Base-by-base conservation (phyloP, 139 green algal genomes). In the Monoraphidium neglectum region DNA sequence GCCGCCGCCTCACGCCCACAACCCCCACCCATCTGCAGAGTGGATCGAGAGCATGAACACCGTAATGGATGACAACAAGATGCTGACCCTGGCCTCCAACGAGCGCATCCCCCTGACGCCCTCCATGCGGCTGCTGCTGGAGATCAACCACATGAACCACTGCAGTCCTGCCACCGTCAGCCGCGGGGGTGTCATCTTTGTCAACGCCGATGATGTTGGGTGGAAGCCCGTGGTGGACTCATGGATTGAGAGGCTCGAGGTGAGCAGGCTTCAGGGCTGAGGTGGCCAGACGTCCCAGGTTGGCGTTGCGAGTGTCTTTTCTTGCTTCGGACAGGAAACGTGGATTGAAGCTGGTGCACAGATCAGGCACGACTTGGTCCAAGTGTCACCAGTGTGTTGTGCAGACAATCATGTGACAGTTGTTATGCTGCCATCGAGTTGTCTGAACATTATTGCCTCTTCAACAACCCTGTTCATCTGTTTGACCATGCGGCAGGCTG, bases 11-110 rank as follows among this genome's bases (percentile, higher is more conserved):
- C 43, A 21, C 43, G 8, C 43, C 43, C 43, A n/a, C n/a, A n/a
- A n/a, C n/a, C n/a, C n/a, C n/a, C n/a, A n/a, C n/a, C n/a, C n/a
- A n/a, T n/a, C n/a, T n/a, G 70, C 86, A 62, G 91, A 95, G 87
- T 95, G 91, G 91, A 94, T 96, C 70, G 90, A 96, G 88, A 93
- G 83, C 26, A 96, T 97, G 91, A 98, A 98, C 91, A 98, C 94
- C 0, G 94, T 98, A 23, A 89, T 89, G 84, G 79, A 88, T 59
- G 78, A 87, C 67, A 87, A 84, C 77, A 87, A 86, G 81, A 94
- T 97, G 90, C 88, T 98, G 64, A 98, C 94, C 18, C 87, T 98
- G 51, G 94, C 94, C 23, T 93, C 84, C 53, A 97, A 97, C 76
- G 94, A 98, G 88, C 92, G 94, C 78, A 97, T 98, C 76, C 91